Evolutionary conservation across 371 early-diverging fungal genomes (phyloP), one percentile per base, ranked within the genome.

Genomic region (Nosema granulosis): DNA sequence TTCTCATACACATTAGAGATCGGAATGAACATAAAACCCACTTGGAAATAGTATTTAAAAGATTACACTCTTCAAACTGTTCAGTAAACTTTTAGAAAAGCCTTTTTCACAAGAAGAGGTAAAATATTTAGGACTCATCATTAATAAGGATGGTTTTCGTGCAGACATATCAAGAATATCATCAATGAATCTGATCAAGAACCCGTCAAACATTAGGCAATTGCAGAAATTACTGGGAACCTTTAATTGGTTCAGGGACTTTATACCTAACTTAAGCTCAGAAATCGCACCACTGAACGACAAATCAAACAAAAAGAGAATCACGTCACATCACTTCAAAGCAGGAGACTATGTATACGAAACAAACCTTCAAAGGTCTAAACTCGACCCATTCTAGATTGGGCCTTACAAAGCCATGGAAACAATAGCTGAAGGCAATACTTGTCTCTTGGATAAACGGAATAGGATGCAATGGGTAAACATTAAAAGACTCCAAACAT

Each of bases 1-100:
- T 26, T 11, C 4, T n/a, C 9, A 18, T 56, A 13, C 22, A 56
- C 20, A 11, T 9, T n/a, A 18, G 28, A 26, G 22, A 4, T n/a
- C 9, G 22, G 20, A 9, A 56, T 13, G n/a, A 56, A 22, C 57
- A 56, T 56, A 4, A 56, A 4, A 26, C 6, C 13, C 11, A 56
- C 22, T 1, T 73, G 1, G 35, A 66, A 24, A 22, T 18, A 38
- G 65, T 73, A 11, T 68, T 73, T 35, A 11, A n/a, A 43, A n/a
- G 0, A 2, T n/a, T 73, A 1, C 20, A 49, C 87, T 4, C 87
- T 87, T 0, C 74, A 79, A 11, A 81, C 83, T 0, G 88, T 88
- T 65, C 86, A 86, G 51, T n/a, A 20, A 68, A 67, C 87, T 76
- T 67, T 62, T 24, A 1, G 35, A 28, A 68, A 69, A 68, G 69